These are phyloP conservation scores for Kurtzmaniella quercitrusa DNA, from an alignment of 1,139 yeast genomes.

Conservation along the genomic window DNA sequence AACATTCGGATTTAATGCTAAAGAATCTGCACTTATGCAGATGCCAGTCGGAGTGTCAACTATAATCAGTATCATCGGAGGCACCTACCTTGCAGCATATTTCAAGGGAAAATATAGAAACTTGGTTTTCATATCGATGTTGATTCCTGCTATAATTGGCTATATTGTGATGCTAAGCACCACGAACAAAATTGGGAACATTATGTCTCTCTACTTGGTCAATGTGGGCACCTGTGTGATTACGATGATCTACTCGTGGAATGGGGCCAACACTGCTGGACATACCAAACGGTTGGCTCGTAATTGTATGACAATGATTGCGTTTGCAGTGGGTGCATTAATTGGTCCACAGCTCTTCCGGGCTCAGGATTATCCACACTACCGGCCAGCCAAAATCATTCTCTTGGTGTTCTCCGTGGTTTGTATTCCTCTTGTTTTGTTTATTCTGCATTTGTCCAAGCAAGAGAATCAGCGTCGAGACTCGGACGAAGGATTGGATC, in stretches of 20 bases:
- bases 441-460: constrained; percentile 22
- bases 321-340: constrained; percentile 31
- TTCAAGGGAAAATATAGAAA: constrained; percentile 15
- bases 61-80: constrained; percentile 26
- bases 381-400: constrained; percentile 33
- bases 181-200: constrained; percentile 24
- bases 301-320: constrained; percentile 29
- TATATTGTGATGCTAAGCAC: constrained; percentile 28
- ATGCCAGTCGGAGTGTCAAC: constrained; percentile 37
- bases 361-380: constrained; percentile 22
- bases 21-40: constrained; percentile 35
- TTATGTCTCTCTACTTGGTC: constrained; percentile 33
- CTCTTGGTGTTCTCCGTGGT: constrained; percentile 27
- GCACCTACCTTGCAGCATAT: constrained; percentile 24
- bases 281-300: constrained; percentile 28
- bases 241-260: constrained; percentile 31
- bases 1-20: constrained; percentile 30
- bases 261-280: constrained; percentile 34
- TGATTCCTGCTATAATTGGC: constrained; percentile 33
- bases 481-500: constrained; percentile 6
- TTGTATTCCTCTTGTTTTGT: constrained; percentile 27
- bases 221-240: constrained; percentile 34
- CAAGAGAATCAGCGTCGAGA: constrained; percentile 25
- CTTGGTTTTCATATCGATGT: constrained; percentile 25
- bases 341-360: constrained; percentile 40